Percentiles rank a stretch among this genome's conserved stretches.
These are phyloP conservation scores for Fonsecaea erecta DNA, from an alignment of 2,329 filamentous ascomycete genomes.

Conservation along the genomic window DNA sequence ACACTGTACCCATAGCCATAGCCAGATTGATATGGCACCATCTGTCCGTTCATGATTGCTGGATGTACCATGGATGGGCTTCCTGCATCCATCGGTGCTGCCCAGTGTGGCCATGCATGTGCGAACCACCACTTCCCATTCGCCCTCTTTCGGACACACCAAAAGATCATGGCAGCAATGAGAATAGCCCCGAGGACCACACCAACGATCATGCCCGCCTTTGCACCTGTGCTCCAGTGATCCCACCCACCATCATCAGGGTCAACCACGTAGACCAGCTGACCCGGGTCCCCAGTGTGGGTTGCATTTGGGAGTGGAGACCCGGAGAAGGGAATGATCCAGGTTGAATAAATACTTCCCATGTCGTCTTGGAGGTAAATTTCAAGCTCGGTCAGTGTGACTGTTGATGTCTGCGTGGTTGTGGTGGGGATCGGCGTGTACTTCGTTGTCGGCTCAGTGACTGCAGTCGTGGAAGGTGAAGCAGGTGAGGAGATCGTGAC, in stretches of 20 bases:
- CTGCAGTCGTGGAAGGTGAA: slow-evolving; percentile 3
- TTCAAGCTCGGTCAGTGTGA: slow-evolving; percentile 33
- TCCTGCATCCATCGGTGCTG: not conserved
- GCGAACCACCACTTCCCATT: slow-evolving; percentile 35
- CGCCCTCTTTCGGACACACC: slow-evolving; percentile 22
- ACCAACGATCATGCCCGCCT: slow-evolving; percentile 40
- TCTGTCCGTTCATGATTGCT: slow-evolving; percentile 21
- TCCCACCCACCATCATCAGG: slow-evolving; percentile 35
- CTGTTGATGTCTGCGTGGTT: slow-evolving; percentile 25
- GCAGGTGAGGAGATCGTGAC: slow-evolving; percentile 25
- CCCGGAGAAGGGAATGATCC: slow-evolving; percentile 20
- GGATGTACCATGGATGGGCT: slow-evolving; percentile 21
- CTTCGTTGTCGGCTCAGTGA: slow-evolving; percentile 18
- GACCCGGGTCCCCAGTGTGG: not conserved
- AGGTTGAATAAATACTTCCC: slow-evolving; percentile 31
- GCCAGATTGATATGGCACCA: slow-evolving; percentile 21
- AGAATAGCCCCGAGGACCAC: slow-evolving; percentile 37
- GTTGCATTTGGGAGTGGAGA: not conserved
- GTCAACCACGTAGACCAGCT: slow-evolving; percentile 27
- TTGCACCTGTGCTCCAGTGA: slow-evolving; percentile 38
- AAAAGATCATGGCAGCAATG: slow-evolving; percentile 34
- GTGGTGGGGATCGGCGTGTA: slow-evolving; percentile 18
- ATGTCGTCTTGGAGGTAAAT: slow-evolving; percentile 30
- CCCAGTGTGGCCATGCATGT: slow-evolving; percentile 22
- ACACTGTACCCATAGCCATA: slow-evolving; percentile 15